Conservation (phyloP, 371 early-diverging fungal genomes). For the Apophysomyces ossiformis region DNA sequence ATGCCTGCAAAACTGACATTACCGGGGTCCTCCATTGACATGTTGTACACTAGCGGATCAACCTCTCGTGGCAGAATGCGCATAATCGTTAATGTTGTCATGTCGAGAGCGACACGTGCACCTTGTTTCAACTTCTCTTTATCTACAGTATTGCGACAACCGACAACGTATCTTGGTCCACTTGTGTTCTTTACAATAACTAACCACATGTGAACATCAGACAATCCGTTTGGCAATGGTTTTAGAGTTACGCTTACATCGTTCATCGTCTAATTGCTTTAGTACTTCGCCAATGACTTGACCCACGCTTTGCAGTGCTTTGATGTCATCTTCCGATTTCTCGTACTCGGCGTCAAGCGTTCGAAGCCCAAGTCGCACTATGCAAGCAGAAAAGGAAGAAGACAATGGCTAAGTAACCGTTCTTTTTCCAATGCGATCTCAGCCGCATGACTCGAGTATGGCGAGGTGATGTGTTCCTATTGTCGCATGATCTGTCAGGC, state of each 20-base stretch:
- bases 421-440: no score
- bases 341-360: slow-evolving; percentile 87
- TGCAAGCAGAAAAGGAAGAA: no score
- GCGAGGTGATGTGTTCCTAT: background rate
- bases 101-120: slow-evolving; percentile 98
- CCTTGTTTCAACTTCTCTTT: slow-evolving; percentile 95
- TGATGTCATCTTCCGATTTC: slow-evolving; percentile 98
- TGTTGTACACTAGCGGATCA: slow-evolving; percentile 99
- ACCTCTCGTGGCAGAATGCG: slow-evolving; percentile 98
- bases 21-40: slow-evolving; percentile 98
- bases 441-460: no score
- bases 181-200: slow-evolving; percentile 99
- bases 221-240: background rate
- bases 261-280: slow-evolving; percentile 97
- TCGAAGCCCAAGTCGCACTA: slow-evolving; percentile 88
- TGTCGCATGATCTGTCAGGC: background rate
- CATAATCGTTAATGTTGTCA: slow-evolving; percentile 99
- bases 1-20: slow-evolving; percentile 96
- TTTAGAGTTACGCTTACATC: slow-evolving; percentile 67
- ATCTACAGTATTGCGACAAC: slow-evolving; percentile 94
- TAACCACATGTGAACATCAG: slow-evolving; percentile 24
- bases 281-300: slow-evolving; percentile 99
- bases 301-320: slow-evolving; percentile 98
- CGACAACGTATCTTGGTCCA: slow-evolving; percentile 99
- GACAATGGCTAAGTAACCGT: no score